Evolutionary conservation across 2,329 filamentous ascomycete species (phyloP), one percentile per base, ranked within the genome.

Genomic region (Aureobasidium pullulans): DNA sequence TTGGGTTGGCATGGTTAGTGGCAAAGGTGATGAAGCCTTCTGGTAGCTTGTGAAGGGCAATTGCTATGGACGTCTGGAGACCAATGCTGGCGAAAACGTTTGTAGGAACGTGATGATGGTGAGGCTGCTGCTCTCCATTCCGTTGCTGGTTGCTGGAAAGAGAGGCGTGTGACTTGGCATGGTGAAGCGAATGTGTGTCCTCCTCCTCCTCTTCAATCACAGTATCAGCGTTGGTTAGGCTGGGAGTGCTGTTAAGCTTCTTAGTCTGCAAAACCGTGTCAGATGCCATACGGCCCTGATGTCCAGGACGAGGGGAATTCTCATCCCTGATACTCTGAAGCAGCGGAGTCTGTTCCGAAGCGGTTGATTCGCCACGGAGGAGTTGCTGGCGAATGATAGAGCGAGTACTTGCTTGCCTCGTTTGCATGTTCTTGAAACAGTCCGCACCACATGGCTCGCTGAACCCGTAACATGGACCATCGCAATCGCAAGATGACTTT

Each of bases 31-130:
- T 87, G 73, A 87, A 87, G 40, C 84, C 84, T 72, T 87, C 94
- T 1, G 94, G 94, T 37, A 97, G 87, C 71, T 99, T 99, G 77
- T 99, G 94, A 1, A 99, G 79, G 7, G 93, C 91, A 63, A 99
- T 97, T 6, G 94, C 94, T 53, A 96, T 86, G 15, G 90, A 93
- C 0, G 94, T 97, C 73, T 99, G 94, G 0, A 99, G 82, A n/a
- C 94, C 92, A 62, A 97, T 94, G 56, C 89, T 89, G 63, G 97
- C 79, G 72, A 96, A 99, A 6, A 90, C 90, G 68, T 97, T 97
- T 62, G 89, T 86, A 0, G 93, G 90, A 3, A 97, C 93, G 71
- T 99, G 94, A 73, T 99, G 93, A 69, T 99, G 93, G 69, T 96
- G 65, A 5, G 62, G 61, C 40, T 64, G 54, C 15, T 58, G 32